Evolutionary conservation across 805 yeast genomes (phyloP).

Genomic region (Wickerhamomyces queroliae): DNA sequence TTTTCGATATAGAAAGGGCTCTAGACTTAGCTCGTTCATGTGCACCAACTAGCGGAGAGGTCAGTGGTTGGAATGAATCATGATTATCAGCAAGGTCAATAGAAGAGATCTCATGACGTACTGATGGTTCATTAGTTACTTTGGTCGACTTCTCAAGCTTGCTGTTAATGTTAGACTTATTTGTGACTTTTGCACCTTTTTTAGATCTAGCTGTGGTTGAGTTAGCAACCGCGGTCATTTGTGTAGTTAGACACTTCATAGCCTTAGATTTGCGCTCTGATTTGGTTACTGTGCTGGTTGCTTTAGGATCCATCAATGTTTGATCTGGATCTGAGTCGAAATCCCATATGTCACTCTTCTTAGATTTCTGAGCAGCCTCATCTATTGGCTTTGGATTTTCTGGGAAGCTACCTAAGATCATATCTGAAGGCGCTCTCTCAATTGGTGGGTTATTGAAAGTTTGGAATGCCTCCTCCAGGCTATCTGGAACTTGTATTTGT

Average conservation of each 20-base stretch:
- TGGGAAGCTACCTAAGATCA: not conserved
- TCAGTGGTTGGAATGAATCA: conserved; percentile 1
- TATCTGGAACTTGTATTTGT: conserved; percentile 6
- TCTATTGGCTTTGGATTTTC: not conserved
- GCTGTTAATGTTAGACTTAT: not conserved
- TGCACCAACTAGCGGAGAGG: conserved; percentile 12
- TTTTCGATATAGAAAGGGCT: conserved; percentile 6
- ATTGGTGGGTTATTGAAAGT: not conserved
- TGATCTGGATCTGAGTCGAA: conserved; percentile 11
- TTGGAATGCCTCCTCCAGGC: conserved; percentile 4
- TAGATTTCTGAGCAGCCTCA: not conserved
- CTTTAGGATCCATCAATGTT: not conserved
- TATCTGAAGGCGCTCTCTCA: not conserved
- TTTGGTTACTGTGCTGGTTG: not conserved
- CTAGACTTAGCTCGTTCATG: conserved; percentile 11
- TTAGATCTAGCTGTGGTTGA: not conserved
- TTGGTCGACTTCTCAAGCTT: not conserved
- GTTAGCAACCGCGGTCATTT: not conserved
- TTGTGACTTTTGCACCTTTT: not conserved
- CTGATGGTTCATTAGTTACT: not conserved
- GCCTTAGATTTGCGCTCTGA: conserved; percentile 3
- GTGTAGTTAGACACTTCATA: conserved; percentile 5
- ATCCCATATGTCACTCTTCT: conserved; percentile 19
- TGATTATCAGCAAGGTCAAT: conserved; percentile 3
- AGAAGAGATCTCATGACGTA: conserved; percentile 3